Evolutionary conservation across 176 grass and related monocot genomes (phyloP), one percentile per base, ranked within the genome.

Genomic region (Calamus simplicifolius): DNA sequence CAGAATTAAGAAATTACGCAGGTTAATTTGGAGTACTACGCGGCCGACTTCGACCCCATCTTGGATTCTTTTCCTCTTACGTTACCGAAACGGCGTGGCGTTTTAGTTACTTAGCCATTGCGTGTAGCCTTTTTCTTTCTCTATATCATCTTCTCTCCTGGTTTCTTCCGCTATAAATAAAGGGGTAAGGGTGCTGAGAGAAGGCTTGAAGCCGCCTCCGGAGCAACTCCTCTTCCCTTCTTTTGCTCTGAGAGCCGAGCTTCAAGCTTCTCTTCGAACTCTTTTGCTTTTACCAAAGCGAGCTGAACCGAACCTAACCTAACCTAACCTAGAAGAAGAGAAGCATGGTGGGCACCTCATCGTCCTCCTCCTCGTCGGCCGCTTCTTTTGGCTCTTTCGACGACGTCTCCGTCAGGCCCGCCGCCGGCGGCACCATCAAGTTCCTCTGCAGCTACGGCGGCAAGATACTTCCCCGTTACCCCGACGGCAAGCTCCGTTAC

Each of bases 371-470:
- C 15, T 60, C 58, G 2, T 60, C 58, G 15, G 35, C 27, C 29
- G 58, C 58, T 4, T 60, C 58, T n/a, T 19, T 60, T 17, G 58
- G 58, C 4, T 60, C 28, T 28, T 29, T 60, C 58, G 29, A 60
- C 28, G 58, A 60, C 17, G 28, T 60, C 58, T 43, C 17, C 5
- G 50, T 18, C 8, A 4, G 17, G 29, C 49, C 13, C 52, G 35
- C 50, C 3, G 43, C 52, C 54, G 51, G 16, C 43, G 16, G 6
- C 15, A 5, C 16, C 16, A 51, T 89, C 66, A 95, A 95, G 67
- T 86, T 95, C 69, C 50, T 95, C 6, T 89, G 85, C 68, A 89
- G 85, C 76, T 89, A 89, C 43, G 90, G 82, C 17, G 90, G 90
- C 1, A 80, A 69, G 76, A 95, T 95, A 64, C 70, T 83, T 0